phyloP scores from a whole-genome alignment of 1,284 basidiomycete genomes.

The Lignosus rhinocerotis region DNA sequence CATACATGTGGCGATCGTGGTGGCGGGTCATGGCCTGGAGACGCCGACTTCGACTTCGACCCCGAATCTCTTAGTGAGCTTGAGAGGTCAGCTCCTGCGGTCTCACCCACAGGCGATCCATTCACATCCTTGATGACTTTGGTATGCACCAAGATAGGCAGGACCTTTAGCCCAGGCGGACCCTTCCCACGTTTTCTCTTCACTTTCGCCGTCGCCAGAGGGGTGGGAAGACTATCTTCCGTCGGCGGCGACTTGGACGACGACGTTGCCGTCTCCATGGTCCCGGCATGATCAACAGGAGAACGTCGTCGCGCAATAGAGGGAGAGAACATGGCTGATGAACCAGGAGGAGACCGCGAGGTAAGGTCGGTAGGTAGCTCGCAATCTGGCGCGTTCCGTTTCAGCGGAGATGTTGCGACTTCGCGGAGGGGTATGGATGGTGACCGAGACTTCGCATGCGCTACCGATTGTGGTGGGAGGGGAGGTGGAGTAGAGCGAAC shows the following conservation, averaged over 20 bases:
- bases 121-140: not conserved
- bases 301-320: constrained; percentile 7
- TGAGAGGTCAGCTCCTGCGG: not conserved
- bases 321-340: constrained; percentile 1
- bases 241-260: not conserved
- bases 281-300: not conserved
- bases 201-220: constrained; percentile 2
- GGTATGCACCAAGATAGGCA: not conserved
- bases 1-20: not conserved
- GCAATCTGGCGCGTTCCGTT: constrained; percentile 3
- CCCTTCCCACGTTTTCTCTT: constrained; percentile 10
- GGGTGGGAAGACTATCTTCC: constrained; percentile 9
- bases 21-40: not conserved
- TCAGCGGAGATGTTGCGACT: not conserved
- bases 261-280: not conserved
- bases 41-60: not conserved
- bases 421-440: not conserved
- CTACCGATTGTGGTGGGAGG: not conserved
- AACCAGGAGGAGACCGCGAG: not conserved
- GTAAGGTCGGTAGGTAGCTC: not conserved
- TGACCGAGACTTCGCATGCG: not conserved
- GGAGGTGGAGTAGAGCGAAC: not conserved
- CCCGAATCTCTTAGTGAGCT: not conserved
- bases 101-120: not conserved
- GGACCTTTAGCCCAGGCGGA: constrained; percentile 15